Evolutionary conservation across 495 filamentous ascomycete species (phyloP).

Genomic region (Trichoderma virens): DNA sequence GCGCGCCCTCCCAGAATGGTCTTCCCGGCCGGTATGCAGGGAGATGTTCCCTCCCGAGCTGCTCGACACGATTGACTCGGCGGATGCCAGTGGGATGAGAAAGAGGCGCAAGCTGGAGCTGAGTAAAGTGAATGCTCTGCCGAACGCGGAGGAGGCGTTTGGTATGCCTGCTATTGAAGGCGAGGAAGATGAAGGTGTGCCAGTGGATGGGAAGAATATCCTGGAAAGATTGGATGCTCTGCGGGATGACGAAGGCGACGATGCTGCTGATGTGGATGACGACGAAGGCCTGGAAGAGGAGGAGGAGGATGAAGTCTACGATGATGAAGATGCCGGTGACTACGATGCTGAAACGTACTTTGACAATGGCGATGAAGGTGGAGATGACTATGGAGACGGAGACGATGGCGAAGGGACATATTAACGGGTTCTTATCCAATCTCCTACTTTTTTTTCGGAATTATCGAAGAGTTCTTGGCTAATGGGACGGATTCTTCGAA

Average conservation of each 20-base stretch:
- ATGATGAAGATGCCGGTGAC: conserved; percentile 42
- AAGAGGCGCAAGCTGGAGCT: conserved; percentile 19
- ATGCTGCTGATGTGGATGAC: conserved; percentile 34
- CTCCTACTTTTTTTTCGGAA: background rate
- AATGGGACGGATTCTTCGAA: background rate
- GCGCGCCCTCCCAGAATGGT: conserved; percentile 41
- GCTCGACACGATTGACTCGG: conserved; percentile 41
- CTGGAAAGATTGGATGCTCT: conserved; percentile 27
- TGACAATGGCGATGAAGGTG: conserved; percentile 41
- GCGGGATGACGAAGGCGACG: conserved; percentile 32
- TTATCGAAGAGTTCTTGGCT: background rate
- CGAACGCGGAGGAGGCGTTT: conserved; percentile 27
- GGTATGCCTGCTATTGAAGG: conserved; percentile 13
- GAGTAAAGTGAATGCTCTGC: conserved; percentile 24
- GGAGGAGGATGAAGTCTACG: conserved; percentile 38
- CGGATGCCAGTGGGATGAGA: conserved; percentile 14
- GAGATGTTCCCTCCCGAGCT: conserved; percentile 47
- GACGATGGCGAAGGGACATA: conserved; percentile 35
- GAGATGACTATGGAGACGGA: conserved; percentile 36
- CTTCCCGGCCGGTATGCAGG: conserved; percentile 32
- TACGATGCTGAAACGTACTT: conserved; percentile 51
- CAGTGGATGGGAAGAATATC: conserved; percentile 15
- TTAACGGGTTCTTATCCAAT: background rate
- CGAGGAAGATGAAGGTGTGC: conserved; percentile 14
- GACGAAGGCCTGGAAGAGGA: conserved; percentile 30